These are phyloP conservation scores for Letharia columbiana DNA, from an alignment of 495 filamentous ascomycete species.

Conservation along the genomic window DNA sequence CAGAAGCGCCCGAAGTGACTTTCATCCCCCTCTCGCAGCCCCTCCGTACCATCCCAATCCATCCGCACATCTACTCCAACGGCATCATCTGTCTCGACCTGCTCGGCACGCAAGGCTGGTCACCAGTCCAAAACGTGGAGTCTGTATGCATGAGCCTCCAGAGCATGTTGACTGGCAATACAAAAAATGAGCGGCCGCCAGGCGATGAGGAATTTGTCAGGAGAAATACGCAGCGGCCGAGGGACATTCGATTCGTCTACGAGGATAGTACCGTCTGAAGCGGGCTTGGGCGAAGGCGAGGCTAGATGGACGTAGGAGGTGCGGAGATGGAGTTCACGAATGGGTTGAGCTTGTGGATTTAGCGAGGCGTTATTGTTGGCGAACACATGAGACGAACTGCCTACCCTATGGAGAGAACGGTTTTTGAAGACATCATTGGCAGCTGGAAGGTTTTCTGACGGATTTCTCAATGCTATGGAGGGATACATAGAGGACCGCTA, in stretches of 20 bases:
- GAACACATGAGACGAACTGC: neutral
- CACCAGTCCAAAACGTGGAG: constrained; percentile 92
- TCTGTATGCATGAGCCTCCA: constrained; percentile 96
- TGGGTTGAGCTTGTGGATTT: neutral
- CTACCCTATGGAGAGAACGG: neutral
- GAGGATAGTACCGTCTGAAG: constrained; percentile 73
- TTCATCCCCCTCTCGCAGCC: constrained; percentile 57
- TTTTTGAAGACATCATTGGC: neutral
- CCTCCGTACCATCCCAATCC: constrained; percentile 74
- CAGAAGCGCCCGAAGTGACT: constrained; percentile 87
- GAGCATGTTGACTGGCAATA: constrained; percentile 95
- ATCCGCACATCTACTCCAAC: constrained; percentile 96
- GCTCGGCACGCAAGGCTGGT: constrained; percentile 81
- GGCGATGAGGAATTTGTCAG: constrained; percentile 82
- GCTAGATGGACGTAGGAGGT: neutral
- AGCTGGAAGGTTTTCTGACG: neutral
- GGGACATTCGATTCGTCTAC: constrained; percentile 82
- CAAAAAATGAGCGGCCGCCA: constrained; percentile 74
- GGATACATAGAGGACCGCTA: neutral
- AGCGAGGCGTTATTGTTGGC: constrained; percentile 1
- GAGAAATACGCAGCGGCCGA: constrained; percentile 63
- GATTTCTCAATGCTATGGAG: neutral
- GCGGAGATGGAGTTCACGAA: neutral
- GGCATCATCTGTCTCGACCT: constrained; percentile 97
- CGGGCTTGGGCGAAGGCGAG: neutral